Evolutionary conservation across 2,329 filamentous ascomycete species (phyloP).

Genomic region (Amphichorda felina): DNA sequence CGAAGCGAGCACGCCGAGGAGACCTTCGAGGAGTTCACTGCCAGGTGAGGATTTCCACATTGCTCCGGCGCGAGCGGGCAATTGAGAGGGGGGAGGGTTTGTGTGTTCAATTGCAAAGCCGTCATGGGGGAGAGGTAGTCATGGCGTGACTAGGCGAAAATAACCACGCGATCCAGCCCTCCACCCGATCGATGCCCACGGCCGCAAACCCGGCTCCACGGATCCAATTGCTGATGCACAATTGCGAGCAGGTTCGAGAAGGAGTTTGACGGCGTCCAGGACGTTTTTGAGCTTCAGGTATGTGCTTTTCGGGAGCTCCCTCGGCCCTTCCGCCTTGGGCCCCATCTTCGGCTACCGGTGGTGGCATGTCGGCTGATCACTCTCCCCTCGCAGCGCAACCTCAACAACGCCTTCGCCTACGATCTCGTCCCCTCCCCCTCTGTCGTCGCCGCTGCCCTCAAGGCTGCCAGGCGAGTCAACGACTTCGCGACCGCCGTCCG

Average conservation of each 20-base stretch:
- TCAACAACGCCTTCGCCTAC: constrained; percentile 99
- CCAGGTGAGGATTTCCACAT: constrained; percentile 60
- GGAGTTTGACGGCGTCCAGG: constrained; percentile 94
- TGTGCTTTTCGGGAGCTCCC: constrained; percentile 4
- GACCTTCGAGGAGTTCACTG: constrained; percentile 97
- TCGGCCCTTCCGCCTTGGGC: neutral
- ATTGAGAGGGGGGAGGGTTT: neutral
- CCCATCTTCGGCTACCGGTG: constrained; percentile 2
- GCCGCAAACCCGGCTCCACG: neutral
- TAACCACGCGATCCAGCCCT: constrained; percentile 4
- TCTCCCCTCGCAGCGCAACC: constrained; percentile 53
- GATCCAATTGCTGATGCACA: constrained; percentile 15
- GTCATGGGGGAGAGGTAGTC: neutral
- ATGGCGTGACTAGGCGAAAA: too few species aligned
- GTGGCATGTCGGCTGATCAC: neutral
- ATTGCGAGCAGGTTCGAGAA: constrained; percentile 75
- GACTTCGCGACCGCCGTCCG: constrained; percentile 97
- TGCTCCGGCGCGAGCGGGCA: neutral
- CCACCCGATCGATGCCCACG: neutral
- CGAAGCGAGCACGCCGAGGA: constrained; percentile 69
- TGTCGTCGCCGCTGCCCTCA: constrained; percentile 83
- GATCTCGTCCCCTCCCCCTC: constrained; percentile 93
- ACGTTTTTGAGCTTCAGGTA: constrained; percentile 99
- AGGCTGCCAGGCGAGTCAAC: constrained; percentile 90
- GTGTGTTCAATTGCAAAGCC: neutral